A percentile compares a stretch with the other conserved stretches of the same genome.
These are phyloP conservation scores for Trichoderma koningii DNA, from an alignment of 2,329 filamentous ascomycete genomes.

Conservation along the genomic window DNA sequence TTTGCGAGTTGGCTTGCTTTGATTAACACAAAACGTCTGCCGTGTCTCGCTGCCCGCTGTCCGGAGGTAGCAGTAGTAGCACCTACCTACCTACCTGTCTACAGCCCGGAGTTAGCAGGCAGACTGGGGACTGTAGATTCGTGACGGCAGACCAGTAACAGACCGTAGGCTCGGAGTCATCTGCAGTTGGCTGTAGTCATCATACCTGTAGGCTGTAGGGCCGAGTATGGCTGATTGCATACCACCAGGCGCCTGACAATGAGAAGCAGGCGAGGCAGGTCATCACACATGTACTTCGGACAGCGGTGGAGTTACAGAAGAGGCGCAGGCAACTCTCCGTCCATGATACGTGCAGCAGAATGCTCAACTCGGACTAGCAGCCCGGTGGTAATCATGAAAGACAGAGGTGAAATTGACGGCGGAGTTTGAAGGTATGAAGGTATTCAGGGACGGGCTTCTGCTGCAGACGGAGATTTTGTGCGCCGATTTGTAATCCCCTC, in stretches of 20 bases:
- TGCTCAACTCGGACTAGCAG: not conserved
- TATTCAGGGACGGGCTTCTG: not conserved
- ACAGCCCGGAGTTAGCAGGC: no score
- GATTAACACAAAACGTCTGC: not conserved
- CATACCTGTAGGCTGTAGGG: no score
- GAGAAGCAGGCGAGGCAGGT: no score
- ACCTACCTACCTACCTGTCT: no score
- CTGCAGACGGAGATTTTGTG: not conserved
- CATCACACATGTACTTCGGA: not conserved
- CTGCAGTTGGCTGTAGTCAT: no score
- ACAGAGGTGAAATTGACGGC: conserved; percentile 2
- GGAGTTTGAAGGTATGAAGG: conserved; percentile 3
- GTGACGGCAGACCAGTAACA: no score
- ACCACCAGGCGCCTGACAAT: no score
- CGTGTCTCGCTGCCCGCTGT: not conserved
- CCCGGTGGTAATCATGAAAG: not conserved
- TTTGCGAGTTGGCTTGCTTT: conserved; percentile 2
- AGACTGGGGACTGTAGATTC: no score
- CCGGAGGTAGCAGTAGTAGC: not conserved
- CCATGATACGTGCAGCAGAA: not conserved
- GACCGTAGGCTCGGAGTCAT: not conserved
- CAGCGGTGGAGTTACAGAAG: not conserved
- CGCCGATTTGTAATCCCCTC: conserved; percentile 5
- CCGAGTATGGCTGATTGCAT: no score
- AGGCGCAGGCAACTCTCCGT: not conserved